Evolutionary conservation across 352 stramenopile genomes (phyloP).

Genomic region (Phytophthora lateralis): DNA sequence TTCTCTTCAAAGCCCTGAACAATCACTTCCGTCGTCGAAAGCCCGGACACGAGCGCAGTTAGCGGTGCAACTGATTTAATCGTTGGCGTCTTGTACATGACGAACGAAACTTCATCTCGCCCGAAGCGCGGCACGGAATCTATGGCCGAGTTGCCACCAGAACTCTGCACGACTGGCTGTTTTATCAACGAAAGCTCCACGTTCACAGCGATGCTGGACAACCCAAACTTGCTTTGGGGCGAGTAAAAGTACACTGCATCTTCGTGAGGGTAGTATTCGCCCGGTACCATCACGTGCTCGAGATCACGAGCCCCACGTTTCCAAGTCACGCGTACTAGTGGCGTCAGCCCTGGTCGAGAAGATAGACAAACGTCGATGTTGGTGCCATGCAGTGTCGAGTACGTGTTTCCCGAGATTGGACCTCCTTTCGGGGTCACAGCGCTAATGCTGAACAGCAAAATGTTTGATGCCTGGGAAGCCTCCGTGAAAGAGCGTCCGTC

Average conservation of each 20-base stretch:
- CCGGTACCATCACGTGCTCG: constrained; percentile 56
- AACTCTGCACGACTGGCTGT: neutral
- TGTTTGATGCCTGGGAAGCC: constrained; percentile 32
- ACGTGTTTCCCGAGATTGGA: constrained; percentile 74
- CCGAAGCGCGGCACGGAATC: constrained; percentile 44
- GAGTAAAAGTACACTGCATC: constrained; percentile 79
- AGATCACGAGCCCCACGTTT: constrained; percentile 63
- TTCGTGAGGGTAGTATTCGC: constrained; percentile 66
- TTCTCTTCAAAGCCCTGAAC: constrained; percentile 73
- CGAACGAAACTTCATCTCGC: constrained; percentile 69
- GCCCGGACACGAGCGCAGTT: constrained; percentile 44
- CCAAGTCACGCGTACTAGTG: constrained; percentile 61
- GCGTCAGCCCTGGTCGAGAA: constrained; percentile 19
- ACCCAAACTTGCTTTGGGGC: constrained; percentile 74
- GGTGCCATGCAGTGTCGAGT: constrained; percentile 59
- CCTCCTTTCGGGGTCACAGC: constrained; percentile 58
- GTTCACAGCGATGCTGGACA: constrained; percentile 66
- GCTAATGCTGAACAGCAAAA: constrained; percentile 65
- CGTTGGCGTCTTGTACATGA: constrained; percentile 66
- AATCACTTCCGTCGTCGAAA: constrained; percentile 57
- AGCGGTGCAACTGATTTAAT: constrained; percentile 60
- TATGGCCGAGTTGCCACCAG: neutral
- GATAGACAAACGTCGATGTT: constrained; percentile 67
- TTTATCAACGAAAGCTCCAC: constrained; percentile 53
- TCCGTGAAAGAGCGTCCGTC: constrained; percentile 54